Base-by-base conservation (phyloP, 768 basidiomycete species). In the Coprinellus micaceus region DNA sequence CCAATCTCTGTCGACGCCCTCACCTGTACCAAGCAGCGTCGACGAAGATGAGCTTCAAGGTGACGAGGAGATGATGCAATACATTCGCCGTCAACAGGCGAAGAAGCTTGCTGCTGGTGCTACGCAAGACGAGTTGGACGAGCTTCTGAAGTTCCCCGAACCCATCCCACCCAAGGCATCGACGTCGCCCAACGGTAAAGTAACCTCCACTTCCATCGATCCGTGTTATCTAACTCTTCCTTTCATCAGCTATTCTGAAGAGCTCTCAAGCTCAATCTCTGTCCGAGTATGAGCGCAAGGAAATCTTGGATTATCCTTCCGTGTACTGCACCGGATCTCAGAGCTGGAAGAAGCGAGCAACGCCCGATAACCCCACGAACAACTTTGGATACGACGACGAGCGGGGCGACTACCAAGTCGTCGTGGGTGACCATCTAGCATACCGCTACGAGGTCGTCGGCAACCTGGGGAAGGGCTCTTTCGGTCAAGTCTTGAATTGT, bases 381-480 rank as follows among this genome's bases (percentile, higher is more conserved):
- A 99, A 99, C 70, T 84, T 89, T 65, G 91, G 97, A 26, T 99
- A 95, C 63, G 97, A 99, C 67, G 97, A 99, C 67, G 97, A 99
- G 26, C 88, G 97, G 29, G 97, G 97, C 30, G 97, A 99, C 72
- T 99, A 99, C 64, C 84, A 88, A 15, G 85, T 98, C 54, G 84
- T 98, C 58, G 79, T 84, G 56, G 85, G 85, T 54, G 97, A 99
- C 69, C 97, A 99, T 72, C 82, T 99, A 50, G 90, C 91, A 36
- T 99, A 91, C 69, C 91, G 97, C n/a, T 99, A 98, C 69, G 95
- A 98, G 70, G 75, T 98, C 55, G 79, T 93, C 52, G 92, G 89
- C 62, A 89, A 91, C 3, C 84, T 98, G 39, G 97, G 97, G 46
- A 98, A 98, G 73, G 97, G 97, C 39, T 98, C 96, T 7, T 99